Base-by-base conservation (phyloP, 805 yeast species). In the Candida succiphila region DNA sequence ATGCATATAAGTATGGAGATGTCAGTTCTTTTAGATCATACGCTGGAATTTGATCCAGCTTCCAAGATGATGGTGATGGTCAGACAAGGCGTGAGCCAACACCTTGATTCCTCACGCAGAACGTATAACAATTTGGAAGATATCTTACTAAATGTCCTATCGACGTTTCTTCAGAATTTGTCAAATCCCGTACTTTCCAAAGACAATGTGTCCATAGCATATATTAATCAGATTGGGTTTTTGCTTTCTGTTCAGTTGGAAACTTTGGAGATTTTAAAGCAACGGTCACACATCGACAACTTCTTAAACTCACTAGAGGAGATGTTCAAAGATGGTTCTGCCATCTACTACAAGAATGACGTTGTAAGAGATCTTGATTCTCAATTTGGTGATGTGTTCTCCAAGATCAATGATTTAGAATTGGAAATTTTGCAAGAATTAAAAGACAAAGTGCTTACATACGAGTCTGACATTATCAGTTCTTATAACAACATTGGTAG, bases 141-240 rank as follows among this genome's bases (percentile, higher is more conserved):
- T 2, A 41, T 52, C 3, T 39, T 67, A 7, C 37, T 46, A 3
- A 37, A 45, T 1, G 43, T 21, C 10, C 23, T 21, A 21, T 21
- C 10, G 7, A 8, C 23, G 23, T 10, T 21, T 21, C 23, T 21
- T 21, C 23, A 21, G 23, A 21, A 21, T 21, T 21, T 21, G 23
- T 21, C 23, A 21, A 21, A 7, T 21, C 10, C 23, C 19, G 45
- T n/a, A n/a, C n/a, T n/a, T n/a, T n/a, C n/a, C n/a, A n/a, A n/a
- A n/a, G n/a, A n/a, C n/a, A n/a, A 42, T 2, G 24, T 58, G 1
- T 63, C 60, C 34, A 59, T 59, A 1, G 57, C 61, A 1, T 67
- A 66, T 39, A 59, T 66, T 18, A 72, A 72, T 3, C 71, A 67
- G 29, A 38, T 67, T 17, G 73, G 72, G 0, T 67, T 56, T 32